These are phyloP conservation scores for Oryza rufipogon DNA, from an alignment of 176 grass and related monocot genomes.

Conservation along the genomic window DNA sequence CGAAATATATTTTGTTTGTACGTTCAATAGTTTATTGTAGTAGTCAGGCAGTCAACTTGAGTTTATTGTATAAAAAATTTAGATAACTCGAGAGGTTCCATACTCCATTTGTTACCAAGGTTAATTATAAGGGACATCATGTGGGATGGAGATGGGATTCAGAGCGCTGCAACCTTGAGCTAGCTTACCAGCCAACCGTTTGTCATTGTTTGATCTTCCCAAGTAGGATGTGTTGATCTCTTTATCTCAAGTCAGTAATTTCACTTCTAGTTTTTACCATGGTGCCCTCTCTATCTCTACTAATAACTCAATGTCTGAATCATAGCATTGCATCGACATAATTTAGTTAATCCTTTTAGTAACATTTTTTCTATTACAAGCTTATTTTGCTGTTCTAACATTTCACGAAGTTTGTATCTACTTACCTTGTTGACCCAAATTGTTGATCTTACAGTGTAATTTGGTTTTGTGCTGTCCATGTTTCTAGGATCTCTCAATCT, in stretches of 20 bases:
- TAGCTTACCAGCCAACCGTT: background rate
- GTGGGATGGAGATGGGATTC: background rate
- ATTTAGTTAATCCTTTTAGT: slow-evolving; percentile 30
- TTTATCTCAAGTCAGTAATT: background rate
- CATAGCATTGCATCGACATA: slow-evolving; percentile 3
- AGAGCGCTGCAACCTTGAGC: slow-evolving; percentile 1
- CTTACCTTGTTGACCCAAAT: background rate
- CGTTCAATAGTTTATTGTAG: background rate
- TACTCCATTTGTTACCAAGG: background rate
- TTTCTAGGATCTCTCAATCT: slow-evolving; percentile 69
- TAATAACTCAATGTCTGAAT: slow-evolving; percentile 10
- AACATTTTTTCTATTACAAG: slow-evolving; percentile 12
- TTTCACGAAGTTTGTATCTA: slow-evolving; percentile 11
- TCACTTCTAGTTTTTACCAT: background rate
- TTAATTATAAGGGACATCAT: background rate
- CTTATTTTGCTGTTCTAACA: slow-evolving; percentile 22
- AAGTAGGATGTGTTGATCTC: background rate
- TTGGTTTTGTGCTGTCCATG: slow-evolving; percentile 24
- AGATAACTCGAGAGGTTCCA: background rate
- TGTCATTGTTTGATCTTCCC: background rate
- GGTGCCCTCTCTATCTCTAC: background rate
- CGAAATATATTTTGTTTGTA: slow-evolving; percentile 10
- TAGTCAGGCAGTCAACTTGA: background rate
- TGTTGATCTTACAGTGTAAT: slow-evolving; percentile 30
- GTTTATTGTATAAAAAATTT: background rate